Conservation (phyloP, 2,329 filamentous ascomycete genomes). For the Cladosporium halotolerans region DNA sequence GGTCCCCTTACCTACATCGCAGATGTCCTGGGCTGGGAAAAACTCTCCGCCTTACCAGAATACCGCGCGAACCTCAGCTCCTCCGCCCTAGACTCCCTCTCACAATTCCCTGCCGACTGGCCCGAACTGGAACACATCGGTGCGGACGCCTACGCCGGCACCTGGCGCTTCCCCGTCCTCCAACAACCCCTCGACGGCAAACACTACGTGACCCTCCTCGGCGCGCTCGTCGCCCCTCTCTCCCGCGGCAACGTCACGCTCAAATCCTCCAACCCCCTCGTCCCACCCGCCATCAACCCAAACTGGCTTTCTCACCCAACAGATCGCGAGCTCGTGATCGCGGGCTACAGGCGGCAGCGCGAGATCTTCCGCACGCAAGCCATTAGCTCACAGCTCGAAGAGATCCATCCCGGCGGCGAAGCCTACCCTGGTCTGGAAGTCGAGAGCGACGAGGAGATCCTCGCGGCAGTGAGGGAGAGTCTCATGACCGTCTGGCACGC, state of each 20-base stretch:
- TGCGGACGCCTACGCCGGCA: slow-evolving; percentile 10
- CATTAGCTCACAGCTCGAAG: slow-evolving; percentile 21
- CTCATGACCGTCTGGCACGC: slow-evolving; percentile 14
- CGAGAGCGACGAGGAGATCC: slow-evolving; percentile 11
- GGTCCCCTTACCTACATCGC: slow-evolving; percentile 21
- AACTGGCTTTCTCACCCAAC: slow-evolving; percentile 30
- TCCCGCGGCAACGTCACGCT: slow-evolving; percentile 34
- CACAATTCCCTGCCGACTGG: slow-evolving; percentile 30
- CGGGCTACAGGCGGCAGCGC: slow-evolving; percentile 27
- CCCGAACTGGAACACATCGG: slow-evolving; percentile 27
- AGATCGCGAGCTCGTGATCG: slow-evolving; percentile 30
- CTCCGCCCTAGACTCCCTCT: slow-evolving; percentile 11
- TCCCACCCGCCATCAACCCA: slow-evolving; percentile 30
- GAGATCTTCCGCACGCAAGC: slow-evolving; percentile 20
- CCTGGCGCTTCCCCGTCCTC: slow-evolving; percentile 16
- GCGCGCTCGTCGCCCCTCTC: slow-evolving; percentile 28
- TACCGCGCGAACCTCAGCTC: slow-evolving; percentile 5
- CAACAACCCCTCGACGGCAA: slow-evolving; percentile 24
- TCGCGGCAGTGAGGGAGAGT: slow-evolving; percentile 4
- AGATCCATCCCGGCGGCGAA: slow-evolving; percentile 23
- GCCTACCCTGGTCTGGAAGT: slow-evolving; percentile 21
- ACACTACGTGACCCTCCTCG: slow-evolving; percentile 30
- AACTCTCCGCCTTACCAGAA: slow-evolving; percentile 17
- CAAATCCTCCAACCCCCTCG: slow-evolving; percentile 21
- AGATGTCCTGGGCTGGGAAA: slow-evolving; percentile 23